Base-by-base conservation (phyloP, 1,284 basidiomycete species). In the Ganoderma multipileum region DNA sequence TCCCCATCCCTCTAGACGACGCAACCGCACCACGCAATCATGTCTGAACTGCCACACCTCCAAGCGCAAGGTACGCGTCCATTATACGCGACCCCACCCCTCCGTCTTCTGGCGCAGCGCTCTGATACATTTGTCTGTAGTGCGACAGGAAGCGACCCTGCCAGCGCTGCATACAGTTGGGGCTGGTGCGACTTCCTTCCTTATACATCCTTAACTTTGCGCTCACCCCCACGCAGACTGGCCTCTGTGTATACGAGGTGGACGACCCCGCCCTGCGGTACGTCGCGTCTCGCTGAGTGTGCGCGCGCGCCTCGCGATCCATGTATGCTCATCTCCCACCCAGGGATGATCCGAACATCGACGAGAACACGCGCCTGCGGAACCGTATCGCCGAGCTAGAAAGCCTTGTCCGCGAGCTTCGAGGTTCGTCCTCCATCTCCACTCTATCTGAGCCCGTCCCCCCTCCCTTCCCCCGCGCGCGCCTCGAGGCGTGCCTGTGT, bases 31-130 rank as follows among this genome's bases (percentile, higher is more conserved):
- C 50, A 96, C 95, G 8, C 91, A 95, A 82, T 89, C 88, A 28
- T 97, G 95, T 79, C 85, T 97, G 67, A 95, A 96, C 76, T 97
- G 95, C 81, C 95, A 96, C 80, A 95, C 94, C 61, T 95, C 95
- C 66, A 96, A 96, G 83, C 85, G 95, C 76, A 96, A 95, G 86
- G 94, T 95, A 71, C 70, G 85, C 79, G 41, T 68, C 42, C 23
- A 55, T 63, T 69, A 64, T 42, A 39, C 23, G 54, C 66, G 54
- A 28, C 42, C 38, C 23, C 23, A 26, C 26, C 47, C 23, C 52
- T 30, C 30, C 52, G 2, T 41, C 30, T 52, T 33, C 11, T 2
- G 42, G 18, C 41, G 33, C 36, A 47, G 20, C 52, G 3, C 33
- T 60, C 55, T 64, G 59, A 54, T 63, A 30, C 44, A 47, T 60